phyloP scores from a whole-genome alignment of 2,329 filamentous ascomycete species.

The Talaromyces sp. region DNA sequence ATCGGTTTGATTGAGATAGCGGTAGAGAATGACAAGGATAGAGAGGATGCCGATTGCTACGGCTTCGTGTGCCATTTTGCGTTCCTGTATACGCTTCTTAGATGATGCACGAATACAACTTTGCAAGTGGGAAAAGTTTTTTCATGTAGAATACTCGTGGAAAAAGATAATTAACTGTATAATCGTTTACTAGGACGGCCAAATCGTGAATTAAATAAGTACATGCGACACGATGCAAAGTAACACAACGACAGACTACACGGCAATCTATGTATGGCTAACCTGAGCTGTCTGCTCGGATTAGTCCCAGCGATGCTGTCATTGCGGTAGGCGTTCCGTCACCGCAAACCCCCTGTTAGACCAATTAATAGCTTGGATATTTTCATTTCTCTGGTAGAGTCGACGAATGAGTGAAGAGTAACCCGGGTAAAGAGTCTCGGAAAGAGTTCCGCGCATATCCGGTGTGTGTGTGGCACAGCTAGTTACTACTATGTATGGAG shows the following conservation, averaged over 20 bases:
- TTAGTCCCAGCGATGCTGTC: not conserved
- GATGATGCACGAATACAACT: not conserved
- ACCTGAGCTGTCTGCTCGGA: not conserved
- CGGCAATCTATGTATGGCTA: not conserved
- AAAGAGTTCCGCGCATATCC: conserved; percentile 1
- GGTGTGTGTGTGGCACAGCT: not conserved
- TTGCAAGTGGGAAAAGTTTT: not conserved
- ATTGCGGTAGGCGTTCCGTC: conserved; percentile 2
- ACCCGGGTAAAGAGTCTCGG: not conserved
- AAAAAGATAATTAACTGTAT: not conserved
- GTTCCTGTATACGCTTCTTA: not conserved
- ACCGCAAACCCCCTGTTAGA: not conserved
- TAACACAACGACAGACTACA: not conserved
- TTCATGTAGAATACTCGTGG: not conserved
- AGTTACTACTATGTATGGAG: not conserved
- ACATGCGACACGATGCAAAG: not conserved
- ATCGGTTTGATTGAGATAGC: conserved; percentile 51
- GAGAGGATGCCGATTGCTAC: conserved; percentile 5
- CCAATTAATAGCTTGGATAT: not conserved
- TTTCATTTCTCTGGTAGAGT: not conserved
- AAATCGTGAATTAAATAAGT: not conserved
- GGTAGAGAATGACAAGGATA: conserved; percentile 37
- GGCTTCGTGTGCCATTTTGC: conserved; percentile 11
- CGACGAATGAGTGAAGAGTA: not conserved
- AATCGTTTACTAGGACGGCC: not conserved